These are phyloP conservation scores for Oenanthe sinensis DNA, from an alignment of 129 eudicot species.

Conservation along the genomic window DNA sequence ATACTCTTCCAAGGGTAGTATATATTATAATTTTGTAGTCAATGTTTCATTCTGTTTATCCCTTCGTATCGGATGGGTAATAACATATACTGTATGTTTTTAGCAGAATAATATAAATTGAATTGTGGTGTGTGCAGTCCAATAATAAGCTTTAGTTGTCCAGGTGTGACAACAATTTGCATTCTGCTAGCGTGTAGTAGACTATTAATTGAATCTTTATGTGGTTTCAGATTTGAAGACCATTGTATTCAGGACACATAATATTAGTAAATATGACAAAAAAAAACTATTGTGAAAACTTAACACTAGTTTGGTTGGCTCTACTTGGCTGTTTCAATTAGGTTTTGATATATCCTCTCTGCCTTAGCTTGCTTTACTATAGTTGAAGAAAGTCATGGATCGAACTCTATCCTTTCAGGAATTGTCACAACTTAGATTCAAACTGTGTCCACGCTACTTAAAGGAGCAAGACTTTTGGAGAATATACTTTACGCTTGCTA, in stretches of 20 bases:
- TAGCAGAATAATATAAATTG: neutral
- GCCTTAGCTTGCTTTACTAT: conserved; percentile 1
- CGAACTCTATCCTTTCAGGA: conserved; percentile 41
- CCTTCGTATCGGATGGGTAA: neutral
- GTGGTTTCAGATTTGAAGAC: neutral
- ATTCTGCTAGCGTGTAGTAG: neutral
- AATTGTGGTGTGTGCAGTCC: neutral
- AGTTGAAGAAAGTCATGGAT: neutral
- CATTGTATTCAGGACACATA: neutral
- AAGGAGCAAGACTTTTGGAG: conserved; percentile 89
- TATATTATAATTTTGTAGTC: neutral
- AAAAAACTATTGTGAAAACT: neutral
- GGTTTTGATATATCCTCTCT: neutral
- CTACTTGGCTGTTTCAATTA: neutral
- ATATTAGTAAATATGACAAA: neutral
- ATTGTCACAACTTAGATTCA: conserved; percentile 78
- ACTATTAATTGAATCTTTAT: neutral
- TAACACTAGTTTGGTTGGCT: conserved; percentile 4
- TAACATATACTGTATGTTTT: no score
- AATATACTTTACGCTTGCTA: conserved; percentile 75
- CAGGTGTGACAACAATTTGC: neutral
- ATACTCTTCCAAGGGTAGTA: neutral
- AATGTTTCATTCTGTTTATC: neutral
- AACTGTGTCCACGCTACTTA: conserved; percentile 76
- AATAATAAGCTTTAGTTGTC: neutral